Base-by-base conservation (phyloP, 495 filamentous ascomycete genomes). In the Podospora pseudopauciseta region DNA sequence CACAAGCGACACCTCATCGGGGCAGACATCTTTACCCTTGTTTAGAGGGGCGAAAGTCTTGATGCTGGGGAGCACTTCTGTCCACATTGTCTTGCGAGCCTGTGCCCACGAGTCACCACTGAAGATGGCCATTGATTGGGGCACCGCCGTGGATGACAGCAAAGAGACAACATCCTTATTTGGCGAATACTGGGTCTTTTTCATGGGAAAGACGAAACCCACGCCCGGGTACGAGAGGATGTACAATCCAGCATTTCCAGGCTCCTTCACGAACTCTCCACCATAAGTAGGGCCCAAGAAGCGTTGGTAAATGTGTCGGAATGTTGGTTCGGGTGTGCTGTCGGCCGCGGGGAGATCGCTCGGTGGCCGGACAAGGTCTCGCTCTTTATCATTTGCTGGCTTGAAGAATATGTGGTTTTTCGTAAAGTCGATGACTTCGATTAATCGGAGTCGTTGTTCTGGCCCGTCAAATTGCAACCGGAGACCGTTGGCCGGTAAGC, bases 141-240 rank as follows among this genome's bases (percentile, higher is more conserved):
- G 83, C 55, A 92, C 89, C 16, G 87, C 87, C 0, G 90, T 85
- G 0, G 92, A 93, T 2, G 92, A 93, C 7, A 99, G 86, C 49
- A 97, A 76, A 2, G 91, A 89, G 59, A 97, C 92, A 71, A 95
- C 92, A 74, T 97, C 92, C 71, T 92, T 91, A 64, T 89, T 84
- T 9, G 90, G 85, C 39, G 90, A 91, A 85, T 92, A 97, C n/a
- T 89, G 85, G 4, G 88, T 88, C 66, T 86, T 78, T 63, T 88
- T 86, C 58, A 99, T 81, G 18, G 92, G 90, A 71, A 98, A 99
- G 5, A 88, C 91, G 75, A 98, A 97, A 0, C 94, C 91, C 27
- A 99, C 87, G 0, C 95, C 95, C 13, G 94, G 93, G 77, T 97
- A 99, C 3, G 94, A 97, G 15, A 97, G 82, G 16, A 96, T 86